A percentile compares a stretch with the other conserved stretches of the same genome.
Conservation (phyloP, 257 asterid genomes). For the Capsicum rhomboideum region DNA sequence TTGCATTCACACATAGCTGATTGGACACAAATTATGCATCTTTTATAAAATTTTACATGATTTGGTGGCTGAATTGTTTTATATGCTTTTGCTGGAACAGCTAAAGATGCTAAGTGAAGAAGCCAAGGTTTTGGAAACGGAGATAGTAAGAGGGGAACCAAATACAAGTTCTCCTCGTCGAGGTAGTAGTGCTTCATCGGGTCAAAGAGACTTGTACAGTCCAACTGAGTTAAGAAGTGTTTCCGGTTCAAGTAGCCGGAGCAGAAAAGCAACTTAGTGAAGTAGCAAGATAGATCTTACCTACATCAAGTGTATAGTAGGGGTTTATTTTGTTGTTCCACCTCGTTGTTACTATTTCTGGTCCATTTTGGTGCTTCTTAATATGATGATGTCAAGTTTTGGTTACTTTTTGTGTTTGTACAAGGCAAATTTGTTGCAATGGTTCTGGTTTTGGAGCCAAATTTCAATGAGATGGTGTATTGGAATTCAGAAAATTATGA, state of each 20-base stretch:
- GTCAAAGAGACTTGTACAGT: slow-evolving; percentile 55
- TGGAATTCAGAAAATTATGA: not conserved
- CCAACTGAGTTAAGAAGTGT: slow-evolving; percentile 33
- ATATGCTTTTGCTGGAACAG: slow-evolving; percentile 34
- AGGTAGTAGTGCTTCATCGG: slow-evolving; percentile 33
- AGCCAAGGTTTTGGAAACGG: slow-evolving; percentile 54
- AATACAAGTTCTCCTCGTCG: slow-evolving; percentile 50
- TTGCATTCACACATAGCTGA: not conserved
- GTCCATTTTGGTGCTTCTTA: slow-evolving; percentile 2
- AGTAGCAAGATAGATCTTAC: not conserved
- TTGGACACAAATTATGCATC: not conserved
- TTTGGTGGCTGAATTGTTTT: not conserved
- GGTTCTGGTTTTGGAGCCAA: not conserved
- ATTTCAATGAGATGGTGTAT: slow-evolving; percentile 6
- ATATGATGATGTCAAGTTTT: slow-evolving; percentile 3
- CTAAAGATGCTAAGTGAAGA: slow-evolving; percentile 64
- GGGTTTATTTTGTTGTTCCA: not conserved
- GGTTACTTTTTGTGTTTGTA: not conserved
- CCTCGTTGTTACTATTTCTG: not conserved
- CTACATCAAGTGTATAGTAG: not conserved
- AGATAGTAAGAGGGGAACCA: slow-evolving; percentile 30
- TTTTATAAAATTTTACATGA: not conserved
- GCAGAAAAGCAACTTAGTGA: slow-evolving; percentile 35
- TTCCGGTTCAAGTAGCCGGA: slow-evolving; percentile 34
- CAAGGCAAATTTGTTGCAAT: not conserved